Evolutionary conservation across 495 filamentous ascomycete genomes (phyloP).

Genomic region (Xylaria bambusicola): DNA sequence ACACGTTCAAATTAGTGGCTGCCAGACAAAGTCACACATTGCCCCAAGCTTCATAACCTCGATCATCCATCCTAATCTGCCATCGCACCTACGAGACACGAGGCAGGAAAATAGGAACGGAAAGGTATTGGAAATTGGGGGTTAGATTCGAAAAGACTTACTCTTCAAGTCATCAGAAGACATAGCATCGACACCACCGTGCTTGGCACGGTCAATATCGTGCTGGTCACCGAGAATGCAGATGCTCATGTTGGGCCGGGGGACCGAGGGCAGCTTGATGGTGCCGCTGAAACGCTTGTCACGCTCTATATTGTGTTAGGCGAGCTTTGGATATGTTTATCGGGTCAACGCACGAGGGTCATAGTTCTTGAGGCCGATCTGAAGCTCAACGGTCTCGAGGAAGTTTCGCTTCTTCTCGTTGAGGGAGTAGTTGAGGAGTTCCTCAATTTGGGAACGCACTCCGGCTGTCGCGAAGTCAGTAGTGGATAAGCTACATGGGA

Average conservation of each 20-base stretch:
- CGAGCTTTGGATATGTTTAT: neutral
- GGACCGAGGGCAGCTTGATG: slow-evolving; percentile 86
- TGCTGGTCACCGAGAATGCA: slow-evolving; percentile 98
- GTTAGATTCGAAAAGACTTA: no score
- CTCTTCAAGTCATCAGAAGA: slow-evolving; percentile 97
- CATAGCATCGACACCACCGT: slow-evolving; percentile 96
- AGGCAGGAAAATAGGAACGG: no score
- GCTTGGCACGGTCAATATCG: slow-evolving; percentile 99
- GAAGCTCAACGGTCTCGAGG: slow-evolving; percentile 91
- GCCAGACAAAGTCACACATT: no score
- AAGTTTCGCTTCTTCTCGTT: slow-evolving; percentile 99
- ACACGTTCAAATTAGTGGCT: no score
- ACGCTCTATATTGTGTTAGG: slow-evolving; percentile 61
- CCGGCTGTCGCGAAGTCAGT: slow-evolving; percentile 64
- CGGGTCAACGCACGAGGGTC: slow-evolving; percentile 58
- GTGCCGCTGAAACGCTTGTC: slow-evolving; percentile 99
- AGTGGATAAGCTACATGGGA: neutral
- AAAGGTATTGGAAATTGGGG: no score
- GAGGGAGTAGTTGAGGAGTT: slow-evolving; percentile 88
- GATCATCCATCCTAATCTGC: no score
- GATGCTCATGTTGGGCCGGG: slow-evolving; percentile 91
- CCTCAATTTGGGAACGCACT: slow-evolving; percentile 91
- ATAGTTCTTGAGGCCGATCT: slow-evolving; percentile 99
- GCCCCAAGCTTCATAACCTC: no score
- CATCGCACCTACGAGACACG: no score